A percentile compares a stretch with the other conserved stretches of the same genome.
Conservation (phyloP, 1,284 basidiomycete species). For the Cutaneotrichosporon cyanovorans region DNA sequence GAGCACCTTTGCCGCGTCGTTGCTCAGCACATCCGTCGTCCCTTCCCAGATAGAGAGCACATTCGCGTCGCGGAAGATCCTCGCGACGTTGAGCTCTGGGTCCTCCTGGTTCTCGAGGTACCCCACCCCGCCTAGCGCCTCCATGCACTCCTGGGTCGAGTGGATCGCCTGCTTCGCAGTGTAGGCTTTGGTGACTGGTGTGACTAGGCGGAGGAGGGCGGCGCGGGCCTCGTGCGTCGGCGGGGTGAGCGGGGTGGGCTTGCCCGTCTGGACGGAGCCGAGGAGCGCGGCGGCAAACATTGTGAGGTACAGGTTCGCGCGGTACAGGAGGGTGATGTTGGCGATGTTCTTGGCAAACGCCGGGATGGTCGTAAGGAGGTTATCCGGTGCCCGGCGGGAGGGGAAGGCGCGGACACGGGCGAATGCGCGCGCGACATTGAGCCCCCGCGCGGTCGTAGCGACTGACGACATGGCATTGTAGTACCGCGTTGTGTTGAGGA, state of each 20-base stretch:
- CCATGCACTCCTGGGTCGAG: conserved; percentile 76
- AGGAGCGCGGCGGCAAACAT: conserved; percentile 57
- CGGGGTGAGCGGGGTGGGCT: conserved; percentile 22
- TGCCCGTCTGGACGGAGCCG: conserved; percentile 54
- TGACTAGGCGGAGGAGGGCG: conserved; percentile 57
- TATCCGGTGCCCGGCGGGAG: conserved; percentile 49
- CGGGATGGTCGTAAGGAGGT: conserved; percentile 49
- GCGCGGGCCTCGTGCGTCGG: conserved; percentile 33
- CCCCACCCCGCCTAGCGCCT: conserved; percentile 59
- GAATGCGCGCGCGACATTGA: conserved; percentile 59
- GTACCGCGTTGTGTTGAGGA: conserved; percentile 68
- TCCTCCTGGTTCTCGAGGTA: conserved; percentile 71
- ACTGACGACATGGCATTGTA: conserved; percentile 51
- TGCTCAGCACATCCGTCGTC: conserved; percentile 42
- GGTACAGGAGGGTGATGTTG: conserved; percentile 55
- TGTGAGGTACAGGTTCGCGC: conserved; percentile 57
- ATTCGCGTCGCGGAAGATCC: conserved; percentile 55
- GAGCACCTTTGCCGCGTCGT: conserved; percentile 18
- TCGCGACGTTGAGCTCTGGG: conserved; percentile 33
- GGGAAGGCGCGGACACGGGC: conserved; percentile 50
- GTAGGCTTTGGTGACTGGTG: conserved; percentile 65
- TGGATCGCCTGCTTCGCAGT: conserved; percentile 59
- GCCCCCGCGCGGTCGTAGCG: conserved; percentile 56
- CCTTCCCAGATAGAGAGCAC: conserved; percentile 82
- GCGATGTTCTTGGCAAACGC: conserved; percentile 57